Conservation (phyloP, 441 rosid species). For the Brassica balearica region DNA sequence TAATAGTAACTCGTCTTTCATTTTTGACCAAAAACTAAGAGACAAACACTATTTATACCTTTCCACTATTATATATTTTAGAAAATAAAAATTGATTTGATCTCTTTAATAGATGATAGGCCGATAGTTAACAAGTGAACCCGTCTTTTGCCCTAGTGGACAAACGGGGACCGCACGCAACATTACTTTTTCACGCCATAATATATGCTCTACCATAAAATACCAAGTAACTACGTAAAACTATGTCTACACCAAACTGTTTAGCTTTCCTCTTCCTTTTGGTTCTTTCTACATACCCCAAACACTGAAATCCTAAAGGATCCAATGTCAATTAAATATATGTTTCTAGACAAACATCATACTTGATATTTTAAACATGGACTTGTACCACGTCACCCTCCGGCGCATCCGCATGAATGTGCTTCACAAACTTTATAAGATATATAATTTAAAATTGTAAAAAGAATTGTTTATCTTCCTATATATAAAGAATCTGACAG, state of each 20-base stretch:
- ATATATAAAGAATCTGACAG: background rate
- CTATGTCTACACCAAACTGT: conserved; percentile 6
- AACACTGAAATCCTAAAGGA: conserved; percentile 42
- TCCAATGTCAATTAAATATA: conserved; percentile 36
- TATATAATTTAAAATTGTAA: background rate
- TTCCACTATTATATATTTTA: background rate
- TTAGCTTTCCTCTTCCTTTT: conserved; percentile 29
- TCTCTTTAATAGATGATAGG: conserved; percentile 17
- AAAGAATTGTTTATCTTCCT: conserved; percentile 1
- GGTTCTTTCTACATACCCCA: conserved; percentile 28
- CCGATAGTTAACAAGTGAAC: conserved; percentile 20
- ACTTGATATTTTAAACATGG: background rate
- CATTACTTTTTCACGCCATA: background rate
- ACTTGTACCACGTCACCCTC: conserved; percentile 30
- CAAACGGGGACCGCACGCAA: conserved; percentile 40
- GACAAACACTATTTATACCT: background rate
- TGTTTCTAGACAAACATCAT: background rate
- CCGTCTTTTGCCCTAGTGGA: conserved; percentile 42
- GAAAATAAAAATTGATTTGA: background rate
- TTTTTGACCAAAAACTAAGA: background rate
- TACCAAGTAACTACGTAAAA: background rate
- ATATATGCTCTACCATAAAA: conserved; percentile 3
- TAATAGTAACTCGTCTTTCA: background rate
- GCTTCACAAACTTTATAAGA: conserved; percentile 2
- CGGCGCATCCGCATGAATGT: conserved; percentile 5